Conservation (phyloP, 495 filamentous ascomycete species). For the Aspergillus wentii region DNA sequence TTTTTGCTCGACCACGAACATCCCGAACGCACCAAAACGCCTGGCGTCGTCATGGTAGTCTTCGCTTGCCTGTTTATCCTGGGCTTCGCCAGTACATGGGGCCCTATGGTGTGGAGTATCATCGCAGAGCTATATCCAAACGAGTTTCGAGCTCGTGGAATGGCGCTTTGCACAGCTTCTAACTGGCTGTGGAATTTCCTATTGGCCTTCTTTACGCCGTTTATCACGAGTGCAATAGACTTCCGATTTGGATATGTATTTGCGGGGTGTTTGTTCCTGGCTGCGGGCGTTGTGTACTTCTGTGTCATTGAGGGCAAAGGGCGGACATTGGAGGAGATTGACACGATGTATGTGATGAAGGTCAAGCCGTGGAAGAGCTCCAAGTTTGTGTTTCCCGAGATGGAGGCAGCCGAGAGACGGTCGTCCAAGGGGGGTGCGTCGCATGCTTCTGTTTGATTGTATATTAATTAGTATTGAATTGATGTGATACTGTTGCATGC, state of each 20-base stretch:
- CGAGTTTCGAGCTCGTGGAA: conserved; percentile 65
- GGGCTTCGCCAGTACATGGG: conserved; percentile 65
- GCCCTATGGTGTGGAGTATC: conserved; percentile 77
- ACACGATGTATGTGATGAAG: conserved; percentile 72
- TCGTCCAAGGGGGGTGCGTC: too few species aligned
- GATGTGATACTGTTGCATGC: too few species aligned
- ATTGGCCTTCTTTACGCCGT: conserved; percentile 74
- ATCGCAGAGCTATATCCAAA: conserved; percentile 76
- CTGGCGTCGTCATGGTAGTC: conserved; percentile 67
- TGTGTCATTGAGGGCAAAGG: conserved; percentile 65
- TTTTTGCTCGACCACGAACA: conserved; percentile 41
- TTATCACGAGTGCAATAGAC: conserved; percentile 62
- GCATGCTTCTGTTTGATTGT: too few species aligned
- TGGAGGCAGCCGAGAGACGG: background rate
- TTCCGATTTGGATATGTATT: conserved; percentile 78
- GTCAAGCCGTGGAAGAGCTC: conserved; percentile 60
- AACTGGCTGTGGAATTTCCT: conserved; percentile 93
- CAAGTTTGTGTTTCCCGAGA: conserved; percentile 37
- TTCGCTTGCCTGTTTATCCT: conserved; percentile 63
- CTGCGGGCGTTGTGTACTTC: conserved; percentile 60
- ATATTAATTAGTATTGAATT: too few species aligned
- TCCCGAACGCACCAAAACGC: conserved; percentile 46
- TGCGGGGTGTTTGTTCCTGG: conserved; percentile 61
- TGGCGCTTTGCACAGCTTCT: conserved; percentile 70
- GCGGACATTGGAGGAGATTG: conserved; percentile 70